These are phyloP conservation scores for Blastomyces gilchristii DNA, from an alignment of 2,329 filamentous ascomycete genomes.

Conservation along the genomic window DNA sequence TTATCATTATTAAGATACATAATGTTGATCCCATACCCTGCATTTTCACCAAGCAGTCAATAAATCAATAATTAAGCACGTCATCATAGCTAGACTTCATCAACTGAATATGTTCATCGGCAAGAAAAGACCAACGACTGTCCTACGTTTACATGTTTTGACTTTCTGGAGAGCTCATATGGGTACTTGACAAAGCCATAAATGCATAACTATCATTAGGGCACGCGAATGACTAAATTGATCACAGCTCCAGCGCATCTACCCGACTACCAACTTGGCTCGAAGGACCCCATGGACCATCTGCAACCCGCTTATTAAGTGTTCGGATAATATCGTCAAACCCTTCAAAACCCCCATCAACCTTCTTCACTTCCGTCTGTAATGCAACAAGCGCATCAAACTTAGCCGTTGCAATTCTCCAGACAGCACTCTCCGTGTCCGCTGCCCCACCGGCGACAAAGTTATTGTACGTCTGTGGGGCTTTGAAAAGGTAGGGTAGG, in stretches of 20 bases:
- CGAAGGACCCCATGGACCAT: slow-evolving; percentile 33
- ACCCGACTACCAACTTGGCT: slow-evolving; percentile 25
- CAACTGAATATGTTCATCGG: no score
- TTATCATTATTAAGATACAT: background rate
- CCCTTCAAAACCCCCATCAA: slow-evolving; percentile 23
- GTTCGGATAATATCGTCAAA: slow-evolving; percentile 34
- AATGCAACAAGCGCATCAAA: slow-evolving; percentile 46
- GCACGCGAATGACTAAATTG: background rate
- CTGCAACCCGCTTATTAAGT: slow-evolving; percentile 31
- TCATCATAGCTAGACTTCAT: no score
- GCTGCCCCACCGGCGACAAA: slow-evolving; percentile 48
- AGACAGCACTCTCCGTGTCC: slow-evolving; percentile 48
- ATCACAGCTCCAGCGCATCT: slow-evolving; percentile 28
- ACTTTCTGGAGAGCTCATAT: no score
- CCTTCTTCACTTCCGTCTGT: slow-evolving; percentile 35
- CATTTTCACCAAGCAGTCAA: background rate
- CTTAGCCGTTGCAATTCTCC: slow-evolving; percentile 47
- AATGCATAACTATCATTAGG: background rate
- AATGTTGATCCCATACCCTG: background rate
- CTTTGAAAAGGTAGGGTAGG: slow-evolving; percentile 48
- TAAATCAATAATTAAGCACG: background rate
- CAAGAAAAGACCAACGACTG: background rate
- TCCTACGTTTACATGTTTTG: background rate
- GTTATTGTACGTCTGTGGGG: slow-evolving; percentile 47
- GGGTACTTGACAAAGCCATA: background rate